Evolutionary conservation across 768 basidiomycete species (phyloP).

Genomic region (Leccinum arenicola): DNA sequence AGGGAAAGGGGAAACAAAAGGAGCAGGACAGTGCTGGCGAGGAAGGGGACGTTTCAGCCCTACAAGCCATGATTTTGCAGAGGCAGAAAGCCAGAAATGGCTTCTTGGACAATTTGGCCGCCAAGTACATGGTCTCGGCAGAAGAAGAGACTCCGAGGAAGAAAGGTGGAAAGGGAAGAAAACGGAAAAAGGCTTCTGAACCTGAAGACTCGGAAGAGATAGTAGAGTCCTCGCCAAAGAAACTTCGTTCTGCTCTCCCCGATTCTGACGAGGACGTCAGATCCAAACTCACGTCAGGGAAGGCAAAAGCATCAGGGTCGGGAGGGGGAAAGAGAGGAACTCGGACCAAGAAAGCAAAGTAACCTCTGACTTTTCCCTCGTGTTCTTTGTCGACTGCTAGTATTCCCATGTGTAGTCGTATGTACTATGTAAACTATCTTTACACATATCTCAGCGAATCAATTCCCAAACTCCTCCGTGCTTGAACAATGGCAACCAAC

Average conservation of each 20-base stretch:
- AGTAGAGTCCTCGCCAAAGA: slow-evolving; percentile 49
- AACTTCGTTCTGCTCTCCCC: slow-evolving; percentile 40
- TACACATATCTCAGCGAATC: slow-evolving; percentile 77
- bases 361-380: neutral
- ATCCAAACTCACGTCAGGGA: slow-evolving; percentile 53
- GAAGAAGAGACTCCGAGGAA: slow-evolving; percentile 31
- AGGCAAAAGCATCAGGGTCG: slow-evolving; percentile 32
- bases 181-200: slow-evolving; percentile 42
- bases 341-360: slow-evolving; percentile 37
- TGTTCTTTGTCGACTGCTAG: neutral
- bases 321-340: slow-evolving; percentile 28
- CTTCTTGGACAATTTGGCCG: slow-evolving; percentile 73
- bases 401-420: slow-evolving; percentile 9
- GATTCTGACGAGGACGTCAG: slow-evolving; percentile 67
- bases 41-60: slow-evolving; percentile 62
- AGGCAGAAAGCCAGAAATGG: slow-evolving; percentile 65
- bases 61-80: slow-evolving; percentile 82
- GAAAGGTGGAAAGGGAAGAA: slow-evolving; percentile 48
- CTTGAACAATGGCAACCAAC: slow-evolving; percentile 80
- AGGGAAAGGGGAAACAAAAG: slow-evolving; percentile 53
- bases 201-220: slow-evolving; percentile 35
- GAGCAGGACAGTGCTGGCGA: slow-evolving; percentile 36
- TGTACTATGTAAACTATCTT: slow-evolving; percentile 3
- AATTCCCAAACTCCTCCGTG: slow-evolving; percentile 78
- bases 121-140: slow-evolving; percentile 63